A percentile compares a stretch with the other conserved stretches of the same genome.
These are phyloP conservation scores for Raphanus raphanistrum DNA, from an alignment of 345 rosid species.

Conservation along the genomic window DNA sequence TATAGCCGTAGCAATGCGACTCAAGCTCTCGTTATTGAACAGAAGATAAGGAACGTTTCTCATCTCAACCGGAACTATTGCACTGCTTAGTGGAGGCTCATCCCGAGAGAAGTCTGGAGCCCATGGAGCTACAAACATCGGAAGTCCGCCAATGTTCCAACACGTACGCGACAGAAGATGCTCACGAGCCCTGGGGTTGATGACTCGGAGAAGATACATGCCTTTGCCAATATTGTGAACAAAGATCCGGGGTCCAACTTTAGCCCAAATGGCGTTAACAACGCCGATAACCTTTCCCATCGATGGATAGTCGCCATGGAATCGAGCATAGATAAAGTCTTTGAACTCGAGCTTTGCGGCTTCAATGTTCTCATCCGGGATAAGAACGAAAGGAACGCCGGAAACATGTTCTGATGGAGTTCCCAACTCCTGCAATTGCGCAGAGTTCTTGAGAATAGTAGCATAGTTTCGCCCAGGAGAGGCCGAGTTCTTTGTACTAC, in stretches of 20 bases:
- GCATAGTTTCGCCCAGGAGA: background rate
- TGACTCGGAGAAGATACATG: background rate
- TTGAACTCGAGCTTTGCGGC: background rate
- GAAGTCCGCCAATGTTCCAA: background rate
- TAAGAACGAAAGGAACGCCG: background rate
- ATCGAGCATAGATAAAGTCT: background rate
- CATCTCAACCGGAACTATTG: background rate
- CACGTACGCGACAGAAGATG: background rate
- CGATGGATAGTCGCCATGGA: background rate
- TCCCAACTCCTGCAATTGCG: background rate
- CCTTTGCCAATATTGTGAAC: background rate
- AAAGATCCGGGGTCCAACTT: background rate
- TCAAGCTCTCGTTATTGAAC: background rate
- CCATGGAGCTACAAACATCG: background rate
- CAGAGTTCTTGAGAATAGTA: background rate
- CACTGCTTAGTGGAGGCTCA: background rate
- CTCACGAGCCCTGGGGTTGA: background rate
- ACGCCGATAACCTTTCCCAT: background rate
- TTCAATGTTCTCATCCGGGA: background rate
- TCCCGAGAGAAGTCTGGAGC: background rate
- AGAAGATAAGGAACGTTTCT: background rate
- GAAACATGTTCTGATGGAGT: background rate
- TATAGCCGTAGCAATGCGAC: background rate
- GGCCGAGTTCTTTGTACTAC: too few species aligned
- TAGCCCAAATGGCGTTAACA: background rate